Percentiles rank a stretch among this genome's conserved stretches.
These are phyloP conservation scores for Agaricus blazei DNA, from an alignment of 768 basidiomycete genomes.

Conservation along the genomic window DNA sequence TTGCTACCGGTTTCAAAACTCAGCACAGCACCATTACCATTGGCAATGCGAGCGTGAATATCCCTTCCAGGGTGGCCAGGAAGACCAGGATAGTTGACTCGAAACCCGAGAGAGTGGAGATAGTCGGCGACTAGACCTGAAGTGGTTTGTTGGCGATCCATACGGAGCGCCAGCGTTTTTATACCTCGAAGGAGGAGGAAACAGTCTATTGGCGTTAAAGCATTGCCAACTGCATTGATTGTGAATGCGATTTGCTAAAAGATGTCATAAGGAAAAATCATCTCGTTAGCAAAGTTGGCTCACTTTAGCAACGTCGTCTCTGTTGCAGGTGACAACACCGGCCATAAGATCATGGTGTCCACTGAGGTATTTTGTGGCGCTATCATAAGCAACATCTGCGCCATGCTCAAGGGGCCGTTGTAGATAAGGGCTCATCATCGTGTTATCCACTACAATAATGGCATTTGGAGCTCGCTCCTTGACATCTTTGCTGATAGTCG, in stretches of 20 bases:
- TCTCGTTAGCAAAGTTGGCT: too few species aligned
- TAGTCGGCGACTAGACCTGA: slow-evolving; percentile 83
- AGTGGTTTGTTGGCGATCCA: slow-evolving; percentile 89
- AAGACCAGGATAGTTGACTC: slow-evolving; percentile 90
- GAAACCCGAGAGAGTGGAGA: slow-evolving; percentile 80
- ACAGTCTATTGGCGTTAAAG: slow-evolving; percentile 90
- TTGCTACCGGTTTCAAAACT: slow-evolving; percentile 94
- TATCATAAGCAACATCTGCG: slow-evolving; percentile 96
- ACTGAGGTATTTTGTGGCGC: slow-evolving; percentile 94
- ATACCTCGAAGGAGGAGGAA: slow-evolving; percentile 94
- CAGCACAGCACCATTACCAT: slow-evolving; percentile 89
- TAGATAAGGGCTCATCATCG: slow-evolving; percentile 99
- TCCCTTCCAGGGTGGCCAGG: slow-evolving; percentile 75
- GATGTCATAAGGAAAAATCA: background rate
- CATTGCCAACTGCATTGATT: slow-evolving; percentile 93
- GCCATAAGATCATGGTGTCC: slow-evolving; percentile 99
- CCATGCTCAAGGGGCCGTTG: slow-evolving; percentile 94
- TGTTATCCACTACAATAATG: slow-evolving; percentile 90
- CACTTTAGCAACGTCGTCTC: slow-evolving; percentile 69
- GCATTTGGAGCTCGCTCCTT: slow-evolving; percentile 80
- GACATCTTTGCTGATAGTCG: slow-evolving; percentile 75
- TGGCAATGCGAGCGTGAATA: slow-evolving; percentile 86
- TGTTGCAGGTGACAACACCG: slow-evolving; percentile 87
- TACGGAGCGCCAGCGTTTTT: slow-evolving; percentile 93
- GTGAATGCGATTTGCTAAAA: slow-evolving; percentile 79